Percentiles rank a stretch among this genome's conserved stretches.
Evolutionary conservation across 1,284 basidiomycete species (phyloP).

Genomic region (Leccinum pachyderme): DNA sequence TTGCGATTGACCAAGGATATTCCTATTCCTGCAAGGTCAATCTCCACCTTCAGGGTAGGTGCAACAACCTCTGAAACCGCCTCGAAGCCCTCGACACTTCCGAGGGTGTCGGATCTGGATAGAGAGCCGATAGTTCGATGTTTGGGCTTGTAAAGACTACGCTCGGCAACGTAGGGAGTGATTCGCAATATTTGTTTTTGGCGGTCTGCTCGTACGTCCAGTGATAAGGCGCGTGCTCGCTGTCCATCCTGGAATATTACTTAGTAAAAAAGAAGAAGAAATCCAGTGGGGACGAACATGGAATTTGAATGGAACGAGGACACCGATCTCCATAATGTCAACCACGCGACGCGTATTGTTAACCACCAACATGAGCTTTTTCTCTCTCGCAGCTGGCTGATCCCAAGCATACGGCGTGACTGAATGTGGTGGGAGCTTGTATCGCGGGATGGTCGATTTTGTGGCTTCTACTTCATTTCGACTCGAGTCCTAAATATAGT

Average conservation of each 20-base stretch:
- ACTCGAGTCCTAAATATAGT: constrained; percentile 46
- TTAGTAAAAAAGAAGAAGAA: constrained; percentile 8
- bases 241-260: constrained; percentile 45
- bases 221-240: constrained; percentile 66
- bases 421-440: constrained; percentile 60
- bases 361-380: constrained; percentile 73
- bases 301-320: constrained; percentile 89
- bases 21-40: constrained; percentile 91
- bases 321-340: constrained; percentile 97
- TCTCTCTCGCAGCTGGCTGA: constrained; percentile 81
- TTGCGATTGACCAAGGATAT: constrained; percentile 89
- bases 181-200: constrained; percentile 86
- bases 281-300: constrained; percentile 45
- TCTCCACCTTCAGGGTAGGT: constrained; percentile 65
- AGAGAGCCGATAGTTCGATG: constrained; percentile 48
- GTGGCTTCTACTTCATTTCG: constrained; percentile 41
- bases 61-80: constrained; percentile 78
- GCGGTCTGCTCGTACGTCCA: constrained; percentile 93
- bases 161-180: constrained; percentile 84
- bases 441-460: constrained; percentile 36
- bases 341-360: constrained; percentile 71
- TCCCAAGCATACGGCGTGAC: constrained; percentile 90
- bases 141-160: constrained; percentile 87
- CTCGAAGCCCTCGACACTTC: constrained; percentile 82
- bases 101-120: constrained; percentile 68